Conservation (phyloP, 1,284 basidiomycete species). For the Puccinia novopanici region DNA sequence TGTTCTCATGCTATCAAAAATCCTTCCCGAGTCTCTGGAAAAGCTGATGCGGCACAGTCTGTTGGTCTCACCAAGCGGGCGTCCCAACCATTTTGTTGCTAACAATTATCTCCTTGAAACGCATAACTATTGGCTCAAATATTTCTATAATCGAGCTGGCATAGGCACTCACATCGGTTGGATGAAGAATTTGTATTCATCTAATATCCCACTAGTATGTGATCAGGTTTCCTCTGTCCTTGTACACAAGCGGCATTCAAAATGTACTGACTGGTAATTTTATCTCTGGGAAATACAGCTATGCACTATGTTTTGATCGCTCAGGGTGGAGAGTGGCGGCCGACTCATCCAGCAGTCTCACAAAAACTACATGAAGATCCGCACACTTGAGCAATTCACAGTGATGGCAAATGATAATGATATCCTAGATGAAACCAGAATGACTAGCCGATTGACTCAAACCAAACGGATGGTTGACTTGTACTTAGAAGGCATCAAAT, state of each 20-base stretch:
- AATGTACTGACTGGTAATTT: too few relatives aligned
- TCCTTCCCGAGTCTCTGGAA: not conserved
- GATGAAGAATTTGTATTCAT: not conserved
- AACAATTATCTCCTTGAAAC: not conserved
- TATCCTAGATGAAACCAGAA: not conserved
- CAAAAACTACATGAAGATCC: not conserved
- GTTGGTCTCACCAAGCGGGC: not conserved
- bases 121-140: not conserved
- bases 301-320: not conserved
- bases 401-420: not conserved
- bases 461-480: not conserved
- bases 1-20: not conserved
- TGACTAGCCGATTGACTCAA: not conserved
- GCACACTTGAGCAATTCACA: not conserved
- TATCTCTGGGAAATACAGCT: too few relatives aligned
- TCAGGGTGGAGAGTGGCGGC: not conserved
- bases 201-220: not conserved
- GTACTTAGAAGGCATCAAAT: too few relatives aligned
- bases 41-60: not conserved
- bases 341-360: not conserved
- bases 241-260: too few relatives aligned
- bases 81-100: not conserved
- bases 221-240: too few relatives aligned
- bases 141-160: not conserved
- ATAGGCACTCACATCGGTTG: not conserved